Base-by-base conservation (phyloP, 352 stramenopile species). In the Phytophthora idaei region DNA sequence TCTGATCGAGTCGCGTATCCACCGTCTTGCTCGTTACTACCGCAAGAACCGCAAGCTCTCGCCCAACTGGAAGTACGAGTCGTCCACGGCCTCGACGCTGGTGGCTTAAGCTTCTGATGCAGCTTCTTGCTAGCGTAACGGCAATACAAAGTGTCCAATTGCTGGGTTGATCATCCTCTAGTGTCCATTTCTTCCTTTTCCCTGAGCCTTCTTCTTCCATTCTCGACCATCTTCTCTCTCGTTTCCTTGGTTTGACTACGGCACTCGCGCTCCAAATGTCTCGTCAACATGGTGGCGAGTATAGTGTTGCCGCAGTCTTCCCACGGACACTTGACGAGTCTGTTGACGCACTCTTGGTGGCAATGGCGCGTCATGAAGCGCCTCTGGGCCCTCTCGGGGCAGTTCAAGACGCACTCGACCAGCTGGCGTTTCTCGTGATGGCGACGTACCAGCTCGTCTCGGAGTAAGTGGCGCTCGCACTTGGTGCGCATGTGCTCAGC, bases 1-100 rank as follows among this genome's bases (percentile, higher is more conserved):
- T 97, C 90, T 99, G 44, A 99, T 99, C 76, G 98, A 99, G 90
- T 98, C 90, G 77, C 92, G 98, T 81, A 99, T 99, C 80, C 98
- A 99, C 87, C 93, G 97, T 69, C 85, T 97, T 64, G 96, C 98
- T 65, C 95, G 95, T 86, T 99, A 99, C 91, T 99, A 99, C 96
- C 95, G 98, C 80, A 95, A 97, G 78, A 99, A 98, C 82, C 93
- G 97, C 79, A 99, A 99, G 91, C 93, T 99, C 71, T 89, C 96
- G 68, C 92, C 98, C 46, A 99, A 99, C 92, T 99, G 97, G 97
- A 99, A 98, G 89, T 99, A 99, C 88, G 96, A 99, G 86, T 99
- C 94, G 59, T 89, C 95, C 69, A 99, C 97, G 67, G 98, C 98
- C 71, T 99, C 95, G 71, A 98, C 98, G 21, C 94, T 99, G 59